Evolutionary conservation across 2,329 filamentous ascomycete species (phyloP), one percentile per base, ranked within the genome.

Genomic region (Cladophialophora exuberans): DNA sequence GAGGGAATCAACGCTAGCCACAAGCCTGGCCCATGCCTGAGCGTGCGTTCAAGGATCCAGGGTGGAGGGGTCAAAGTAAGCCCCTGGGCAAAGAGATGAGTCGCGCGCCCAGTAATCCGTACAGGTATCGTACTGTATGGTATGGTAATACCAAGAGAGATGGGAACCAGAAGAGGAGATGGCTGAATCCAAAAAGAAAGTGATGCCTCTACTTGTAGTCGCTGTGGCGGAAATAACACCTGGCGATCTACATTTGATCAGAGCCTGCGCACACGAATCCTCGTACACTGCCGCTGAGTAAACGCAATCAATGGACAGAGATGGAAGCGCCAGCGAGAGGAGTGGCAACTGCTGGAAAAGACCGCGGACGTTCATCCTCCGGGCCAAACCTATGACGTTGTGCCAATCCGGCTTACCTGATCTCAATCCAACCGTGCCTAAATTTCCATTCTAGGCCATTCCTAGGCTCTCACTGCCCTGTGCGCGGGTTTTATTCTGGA

Each of bases 311-410:
- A 44, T 25, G 15, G 45, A 54, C 30, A 39, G 17, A 36, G 44
- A 49, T 54, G 44, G 52, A 49, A 54, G 44, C 52, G 36, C 38
- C 38, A 44, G 22, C 26, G 17, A 54, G n/a, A 35, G 22, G n/a
- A 42, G 44, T 47, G 51, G 44, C 51, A 11, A 48, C 17, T 28
- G n/a, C 36, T 9, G 11, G 17, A 17, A 47, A 20, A 42, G 38
- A 23, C 38, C 11, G 9, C 38, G 9, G 10, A 6, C 20, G 9
- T 6, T 20, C 38, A 6, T 42, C 38, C n/a, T 25, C 18, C 6
- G 36, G 11, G 17, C 15, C n/a, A n/a, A 26, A 20, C 17, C 35
- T 39, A 39, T 39, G 35, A 39, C 35, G 35, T 22, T 11, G 45
- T 6, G 15, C 6, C 11, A 22, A 11, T 35, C 44, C 17, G 44